phyloP scores from a whole-genome alignment of 257 asterid species.

The Prunella vulgaris region DNA sequence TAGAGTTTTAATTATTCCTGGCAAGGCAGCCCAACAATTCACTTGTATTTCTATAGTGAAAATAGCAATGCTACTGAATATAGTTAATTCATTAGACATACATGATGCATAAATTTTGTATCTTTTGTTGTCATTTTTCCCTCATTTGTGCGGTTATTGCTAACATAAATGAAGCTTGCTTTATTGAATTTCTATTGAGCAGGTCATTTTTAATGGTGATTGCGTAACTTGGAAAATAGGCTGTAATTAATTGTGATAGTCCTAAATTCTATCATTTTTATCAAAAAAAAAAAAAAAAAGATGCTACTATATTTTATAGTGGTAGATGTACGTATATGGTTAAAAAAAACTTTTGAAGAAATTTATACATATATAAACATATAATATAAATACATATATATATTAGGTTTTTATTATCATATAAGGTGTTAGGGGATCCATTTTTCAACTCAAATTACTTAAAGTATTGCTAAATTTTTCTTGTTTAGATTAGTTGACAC shows the following conservation, averaged over 20 bases:
- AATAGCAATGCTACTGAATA: no score
- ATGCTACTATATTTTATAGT: not conserved
- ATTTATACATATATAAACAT: no score
- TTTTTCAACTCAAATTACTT: not conserved
- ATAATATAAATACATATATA: no score
- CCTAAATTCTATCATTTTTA: not conserved
- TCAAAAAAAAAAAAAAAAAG: no score
- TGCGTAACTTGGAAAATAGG: not conserved
- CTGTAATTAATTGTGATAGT: not conserved
- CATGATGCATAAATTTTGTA: no score
- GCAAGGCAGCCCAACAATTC: no score
- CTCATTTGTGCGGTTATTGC: not conserved
- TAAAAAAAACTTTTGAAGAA: no score
- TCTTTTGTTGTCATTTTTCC: no score
- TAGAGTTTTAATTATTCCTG: no score
- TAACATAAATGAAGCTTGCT: not conserved
- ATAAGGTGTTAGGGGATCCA: not conserved
- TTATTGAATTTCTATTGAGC: not conserved
- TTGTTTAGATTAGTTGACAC: not conserved
- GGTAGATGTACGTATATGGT: not conserved
- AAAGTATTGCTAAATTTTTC: not conserved
- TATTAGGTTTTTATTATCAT: not conserved
- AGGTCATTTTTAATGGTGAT: not conserved
- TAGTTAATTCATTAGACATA: no score
- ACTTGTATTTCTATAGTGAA: no score